Evolutionary conservation across 1,284 basidiomycete genomes (phyloP).

Genomic region (Filobasidium uniguttulatum): DNA sequence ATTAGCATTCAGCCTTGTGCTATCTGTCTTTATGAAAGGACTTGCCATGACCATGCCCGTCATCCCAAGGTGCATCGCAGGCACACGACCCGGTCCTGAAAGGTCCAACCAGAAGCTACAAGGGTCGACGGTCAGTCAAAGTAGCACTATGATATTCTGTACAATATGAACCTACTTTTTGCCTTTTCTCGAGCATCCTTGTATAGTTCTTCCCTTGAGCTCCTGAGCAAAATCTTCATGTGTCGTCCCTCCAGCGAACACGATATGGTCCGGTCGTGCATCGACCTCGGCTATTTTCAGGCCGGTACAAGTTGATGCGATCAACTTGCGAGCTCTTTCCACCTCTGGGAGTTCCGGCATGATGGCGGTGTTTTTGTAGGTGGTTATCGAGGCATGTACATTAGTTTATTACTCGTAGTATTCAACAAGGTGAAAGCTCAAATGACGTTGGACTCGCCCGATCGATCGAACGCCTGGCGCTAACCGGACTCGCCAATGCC

Average conservation of each 20-base stretch:
- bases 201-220: constrained; percentile 48
- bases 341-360: constrained; percentile 43
- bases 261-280: constrained; percentile 53
- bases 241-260: constrained; percentile 47
- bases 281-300: constrained; percentile 49
- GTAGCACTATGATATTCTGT: not conserved
- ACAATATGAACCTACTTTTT: constrained; percentile 42
- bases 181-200: constrained; percentile 53
- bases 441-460: too few species aligned
- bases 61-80: constrained; percentile 71
- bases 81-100: constrained; percentile 49
- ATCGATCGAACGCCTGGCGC: too few species aligned
- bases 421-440: too few species aligned
- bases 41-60: constrained; percentile 60
- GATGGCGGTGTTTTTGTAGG: not conserved
- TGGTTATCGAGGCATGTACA: too few species aligned
- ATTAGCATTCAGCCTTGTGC: too few species aligned
- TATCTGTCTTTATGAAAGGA: too few species aligned
- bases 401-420: too few species aligned
- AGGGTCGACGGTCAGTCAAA: not conserved
- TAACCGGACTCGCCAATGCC: too few species aligned
- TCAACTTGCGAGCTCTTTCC: constrained; percentile 51
- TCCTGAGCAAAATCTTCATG: constrained; percentile 54
- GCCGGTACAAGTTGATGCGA: constrained; percentile 46
- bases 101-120: constrained; percentile 54